Evolutionary conservation across 139 green algal genomes (phyloP).

Genomic region (Cymbomonas tetramitiformis): DNA sequence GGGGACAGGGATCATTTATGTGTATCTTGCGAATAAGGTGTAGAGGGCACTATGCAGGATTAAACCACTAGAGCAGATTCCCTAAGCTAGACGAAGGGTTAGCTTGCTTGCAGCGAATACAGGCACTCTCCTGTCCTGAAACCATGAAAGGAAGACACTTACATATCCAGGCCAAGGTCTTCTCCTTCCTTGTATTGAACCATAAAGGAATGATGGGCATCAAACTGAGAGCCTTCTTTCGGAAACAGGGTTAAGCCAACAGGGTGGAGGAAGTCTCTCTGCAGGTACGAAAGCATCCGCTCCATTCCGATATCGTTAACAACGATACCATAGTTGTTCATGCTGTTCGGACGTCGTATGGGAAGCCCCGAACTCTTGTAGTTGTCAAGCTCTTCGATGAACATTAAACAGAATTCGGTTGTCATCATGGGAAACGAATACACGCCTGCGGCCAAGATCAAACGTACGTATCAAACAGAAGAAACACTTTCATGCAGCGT

Average conservation of each 20-base stretch:
- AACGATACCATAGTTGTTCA: slow-evolving; percentile 14
- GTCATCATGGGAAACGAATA: background rate
- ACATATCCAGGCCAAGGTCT: slow-evolving; percentile 19
- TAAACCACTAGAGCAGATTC: no score
- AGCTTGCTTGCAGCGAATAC: no score
- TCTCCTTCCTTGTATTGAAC: slow-evolving; percentile 11
- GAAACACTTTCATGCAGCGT: no score
- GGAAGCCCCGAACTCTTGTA: slow-evolving; percentile 6
- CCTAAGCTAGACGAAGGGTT: no score
- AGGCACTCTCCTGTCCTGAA: no score
- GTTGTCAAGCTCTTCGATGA: slow-evolving; percentile 10
- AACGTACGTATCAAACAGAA: no score
- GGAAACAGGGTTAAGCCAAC: slow-evolving; percentile 4
- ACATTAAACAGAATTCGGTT: background rate
- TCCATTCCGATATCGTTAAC: slow-evolving; percentile 16
- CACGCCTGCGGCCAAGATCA: background rate
- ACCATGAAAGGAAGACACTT: no score
- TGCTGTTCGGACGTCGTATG: slow-evolving; percentile 9
- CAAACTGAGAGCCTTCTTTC: background rate
- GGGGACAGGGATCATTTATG: no score
- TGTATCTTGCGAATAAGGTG: no score
- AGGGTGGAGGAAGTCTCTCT: background rate
- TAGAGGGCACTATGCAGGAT: no score
- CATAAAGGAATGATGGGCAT: slow-evolving; percentile 15
- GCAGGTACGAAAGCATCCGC: background rate